Evolutionary conservation across 495 filamentous ascomycete genomes (phyloP).

Genomic region (Penicillium turbatum): DNA sequence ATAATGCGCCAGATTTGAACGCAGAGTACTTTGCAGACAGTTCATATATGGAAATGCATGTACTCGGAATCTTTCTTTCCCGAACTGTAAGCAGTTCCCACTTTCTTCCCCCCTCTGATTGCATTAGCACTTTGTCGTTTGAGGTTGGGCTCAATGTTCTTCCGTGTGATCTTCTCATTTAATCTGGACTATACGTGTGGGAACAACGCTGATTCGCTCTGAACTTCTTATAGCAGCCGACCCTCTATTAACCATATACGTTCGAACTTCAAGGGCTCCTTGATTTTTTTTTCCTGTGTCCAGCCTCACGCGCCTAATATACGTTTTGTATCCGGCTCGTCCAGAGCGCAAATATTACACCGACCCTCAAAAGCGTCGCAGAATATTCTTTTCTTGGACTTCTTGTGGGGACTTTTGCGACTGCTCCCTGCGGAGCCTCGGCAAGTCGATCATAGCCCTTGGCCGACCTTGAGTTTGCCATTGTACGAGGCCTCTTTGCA

Average conservation of each 20-base stretch:
- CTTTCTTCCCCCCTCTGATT: too few species aligned
- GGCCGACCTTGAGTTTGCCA: not conserved
- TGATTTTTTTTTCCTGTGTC: not conserved
- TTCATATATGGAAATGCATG: not conserved
- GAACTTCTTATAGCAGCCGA: not conserved
- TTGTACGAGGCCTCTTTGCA: not conserved
- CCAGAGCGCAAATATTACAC: not conserved
- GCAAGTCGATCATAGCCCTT: not conserved
- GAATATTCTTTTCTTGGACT: too few species aligned
- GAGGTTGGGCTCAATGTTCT: not conserved
- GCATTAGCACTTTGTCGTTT: not conserved
- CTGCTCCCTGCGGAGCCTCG: not conserved
- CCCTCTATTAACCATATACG: not conserved
- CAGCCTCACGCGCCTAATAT: not conserved
- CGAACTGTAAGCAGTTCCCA: not conserved
- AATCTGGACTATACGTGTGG: not conserved
- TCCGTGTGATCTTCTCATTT: not conserved
- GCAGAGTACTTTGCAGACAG: not conserved
- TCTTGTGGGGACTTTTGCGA: not conserved
- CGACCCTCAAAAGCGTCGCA: not conserved
- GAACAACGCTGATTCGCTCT: not conserved
- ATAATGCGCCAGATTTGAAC: constrained; percentile 3
- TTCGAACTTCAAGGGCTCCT: not conserved
- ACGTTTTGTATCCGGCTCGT: not conserved
- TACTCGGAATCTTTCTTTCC: not conserved